phyloP scores from a whole-genome alignment of 2,329 filamentous ascomycete species.

The Periconia sp. region DNA sequence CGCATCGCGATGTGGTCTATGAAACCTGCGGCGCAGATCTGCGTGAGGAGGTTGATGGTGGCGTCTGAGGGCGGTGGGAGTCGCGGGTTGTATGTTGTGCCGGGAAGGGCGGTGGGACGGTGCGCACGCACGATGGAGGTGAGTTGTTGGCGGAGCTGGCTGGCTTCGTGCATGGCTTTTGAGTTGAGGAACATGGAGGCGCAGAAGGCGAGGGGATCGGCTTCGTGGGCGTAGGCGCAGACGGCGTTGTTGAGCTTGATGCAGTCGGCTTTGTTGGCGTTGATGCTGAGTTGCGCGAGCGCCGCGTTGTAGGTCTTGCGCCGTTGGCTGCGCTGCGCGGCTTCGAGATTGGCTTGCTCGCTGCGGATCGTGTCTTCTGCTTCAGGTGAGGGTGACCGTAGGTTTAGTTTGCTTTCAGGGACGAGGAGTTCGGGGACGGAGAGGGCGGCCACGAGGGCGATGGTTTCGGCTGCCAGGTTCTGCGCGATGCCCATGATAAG shows the following conservation, averaged over 20 bases:
- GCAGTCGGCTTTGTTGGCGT: slow-evolving; percentile 76
- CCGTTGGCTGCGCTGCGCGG: slow-evolving; percentile 68
- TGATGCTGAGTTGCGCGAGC: slow-evolving; percentile 77
- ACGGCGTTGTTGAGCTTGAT: slow-evolving; percentile 89
- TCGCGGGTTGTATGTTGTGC: slow-evolving; percentile 44
- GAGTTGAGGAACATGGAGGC: slow-evolving; percentile 79
- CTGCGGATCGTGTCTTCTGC: slow-evolving; percentile 53
- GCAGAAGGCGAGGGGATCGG: slow-evolving; percentile 69
- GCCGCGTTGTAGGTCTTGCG: slow-evolving; percentile 69
- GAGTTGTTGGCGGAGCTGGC: slow-evolving; percentile 80
- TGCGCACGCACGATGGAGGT: slow-evolving; percentile 77
- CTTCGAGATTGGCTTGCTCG: slow-evolving; percentile 70
- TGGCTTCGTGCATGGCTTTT: slow-evolving; percentile 85
- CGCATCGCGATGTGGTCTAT: slow-evolving; percentile 93
- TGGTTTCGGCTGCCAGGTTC: slow-evolving; percentile 79
- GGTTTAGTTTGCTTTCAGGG: slow-evolving; percentile 74
- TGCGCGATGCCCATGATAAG: slow-evolving; percentile 84
- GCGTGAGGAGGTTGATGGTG: slow-evolving; percentile 75
- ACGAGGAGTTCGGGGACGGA: slow-evolving; percentile 89
- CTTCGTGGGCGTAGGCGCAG: slow-evolving; percentile 67
- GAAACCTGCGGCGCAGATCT: slow-evolving; percentile 90
- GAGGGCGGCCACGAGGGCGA: slow-evolving; percentile 84
- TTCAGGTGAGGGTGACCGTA: slow-evolving; percentile 50
- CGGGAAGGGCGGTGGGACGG: slow-evolving; percentile 53
- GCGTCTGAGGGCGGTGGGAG: slow-evolving; percentile 65